Evolutionary conservation across 176 grass and related monocot species (phyloP), one percentile per base, ranked within the genome.

Genomic region (Triticum turgidum): DNA sequence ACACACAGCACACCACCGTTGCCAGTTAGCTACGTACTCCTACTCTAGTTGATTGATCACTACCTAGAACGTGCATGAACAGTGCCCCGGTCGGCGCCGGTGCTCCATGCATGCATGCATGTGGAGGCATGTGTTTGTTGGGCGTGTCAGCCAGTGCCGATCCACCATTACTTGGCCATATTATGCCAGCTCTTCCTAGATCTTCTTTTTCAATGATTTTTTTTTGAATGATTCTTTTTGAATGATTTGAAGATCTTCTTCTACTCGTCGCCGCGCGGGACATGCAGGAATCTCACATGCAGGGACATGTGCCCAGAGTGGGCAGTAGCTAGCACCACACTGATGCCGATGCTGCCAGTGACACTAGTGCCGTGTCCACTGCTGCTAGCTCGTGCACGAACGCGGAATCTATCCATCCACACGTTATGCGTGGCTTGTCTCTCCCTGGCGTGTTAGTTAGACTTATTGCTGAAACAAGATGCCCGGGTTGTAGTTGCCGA

Each of bases 401-500:
- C 54, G 54, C 54, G 54, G 54, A 21, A 59, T 59, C 54, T 59
- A 9, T 9, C 54, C 21, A 59, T 21, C 54, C 54, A 59, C 54
- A 59, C 54, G 54, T 59, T 59, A 59, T 20, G 20, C 54, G 54
- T 58, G 0, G 54, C 54, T 20, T 21, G 17, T 21, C 5, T 58
- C 0, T 21, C 54, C 54, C 54, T 58, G 18, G 54, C 18, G 54
- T 21, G 54, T 58, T 58, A 21, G 54, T 58, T 58, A 58, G 54
- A 58, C 54, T 58, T 58, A 8, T 20, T 59, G 54, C 20, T 10
- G 3, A 44, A 44, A 9, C 7, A 59, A 21, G 5, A 59, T 21
- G 18, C 54, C 5, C 2, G 90, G 0, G 72, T 9, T 71, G 87
- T 89, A 86, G 82, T 84, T 86, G 13, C 83, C 80, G 88, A 94